phyloP scores from a whole-genome alignment of 2,329 filamentous ascomycete species.

The Pseudocercospora macadamiae region DNA sequence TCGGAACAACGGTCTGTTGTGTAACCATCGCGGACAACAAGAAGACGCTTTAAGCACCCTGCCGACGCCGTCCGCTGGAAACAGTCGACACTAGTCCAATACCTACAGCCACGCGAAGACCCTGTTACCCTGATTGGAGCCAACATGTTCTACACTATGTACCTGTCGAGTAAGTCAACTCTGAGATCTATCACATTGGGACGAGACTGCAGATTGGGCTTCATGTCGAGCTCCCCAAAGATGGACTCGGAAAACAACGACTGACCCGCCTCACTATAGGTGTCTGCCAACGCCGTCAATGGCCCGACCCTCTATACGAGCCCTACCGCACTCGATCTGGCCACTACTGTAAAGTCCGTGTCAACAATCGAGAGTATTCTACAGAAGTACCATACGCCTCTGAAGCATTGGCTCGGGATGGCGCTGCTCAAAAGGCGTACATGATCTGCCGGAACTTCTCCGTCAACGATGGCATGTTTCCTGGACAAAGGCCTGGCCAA shows the following conservation, averaged over 20 bases:
- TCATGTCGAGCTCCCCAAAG: conserved; percentile 27
- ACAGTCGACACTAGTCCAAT: conserved; percentile 26
- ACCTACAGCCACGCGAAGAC: conserved; percentile 25
- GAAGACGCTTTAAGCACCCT: conserved; percentile 30
- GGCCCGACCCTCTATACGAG: conserved; percentile 89
- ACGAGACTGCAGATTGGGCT: conserved; percentile 16
- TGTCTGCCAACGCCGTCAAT: conserved; percentile 91
- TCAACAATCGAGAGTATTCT: conserved; percentile 96
- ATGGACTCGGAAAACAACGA: conserved; percentile 7
- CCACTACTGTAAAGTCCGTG: conserved; percentile 86
- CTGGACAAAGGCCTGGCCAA: conserved; percentile 58
- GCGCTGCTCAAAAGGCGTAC: conserved; percentile 92
- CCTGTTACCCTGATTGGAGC: conserved; percentile 24
- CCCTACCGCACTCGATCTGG: conserved; percentile 73
- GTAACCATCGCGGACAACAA: conserved; percentile 29
- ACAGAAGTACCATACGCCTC: conserved; percentile 84
- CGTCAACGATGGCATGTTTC: conserved; percentile 90
- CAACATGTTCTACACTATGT: conserved; percentile 51
- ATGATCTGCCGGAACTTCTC: conserved; percentile 98
- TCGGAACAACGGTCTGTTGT: conserved; percentile 32
- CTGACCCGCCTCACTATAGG: conserved; percentile 55
- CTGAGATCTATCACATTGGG: conserved; percentile 27
- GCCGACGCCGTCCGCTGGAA: conserved; percentile 32
- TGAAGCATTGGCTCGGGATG: conserved; percentile 82
- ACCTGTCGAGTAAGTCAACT: conserved; percentile 57